Conservation (phyloP, 2,329 filamentous ascomycete genomes). For the Periconia macrospinosa region DNA sequence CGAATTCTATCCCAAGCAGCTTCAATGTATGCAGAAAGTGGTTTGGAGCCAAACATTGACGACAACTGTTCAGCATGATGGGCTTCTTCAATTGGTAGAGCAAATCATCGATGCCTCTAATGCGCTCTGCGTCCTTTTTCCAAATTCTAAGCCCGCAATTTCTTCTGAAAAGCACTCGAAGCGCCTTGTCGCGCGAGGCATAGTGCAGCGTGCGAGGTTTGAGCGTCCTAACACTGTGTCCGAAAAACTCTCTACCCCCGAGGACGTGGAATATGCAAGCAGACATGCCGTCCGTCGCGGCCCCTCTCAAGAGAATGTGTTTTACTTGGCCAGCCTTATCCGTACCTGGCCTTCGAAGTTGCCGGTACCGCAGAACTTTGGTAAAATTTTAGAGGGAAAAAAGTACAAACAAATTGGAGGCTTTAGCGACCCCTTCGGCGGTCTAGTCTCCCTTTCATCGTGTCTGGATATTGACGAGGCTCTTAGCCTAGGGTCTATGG, state of each 20-base stretch:
- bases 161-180: too few species aligned
- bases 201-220: too few species aligned
- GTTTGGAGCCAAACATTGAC: conserved; percentile 32
- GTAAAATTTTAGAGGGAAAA: background rate
- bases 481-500: background rate
- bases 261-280: background rate
- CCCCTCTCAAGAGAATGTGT: background rate
- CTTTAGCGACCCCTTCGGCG: background rate
- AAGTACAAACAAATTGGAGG: background rate
- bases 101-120: conserved; percentile 14
- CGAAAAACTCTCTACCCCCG: background rate
- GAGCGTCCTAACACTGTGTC: background rate
- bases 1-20: conserved; percentile 29
- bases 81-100: conserved; percentile 6
- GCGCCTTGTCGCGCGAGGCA: too few species aligned
- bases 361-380: background rate
- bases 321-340: background rate
- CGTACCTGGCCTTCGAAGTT: background rate
- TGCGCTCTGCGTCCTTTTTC: conserved; percentile 15
- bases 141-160: background rate
- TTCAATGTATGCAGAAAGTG: conserved; percentile 33
- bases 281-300: background rate
- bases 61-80: conserved; percentile 34
- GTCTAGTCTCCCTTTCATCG: background rate
- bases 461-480: background rate